Conservation (phyloP, 257 asterid species). For the Rehmannia glutinosa region DNA sequence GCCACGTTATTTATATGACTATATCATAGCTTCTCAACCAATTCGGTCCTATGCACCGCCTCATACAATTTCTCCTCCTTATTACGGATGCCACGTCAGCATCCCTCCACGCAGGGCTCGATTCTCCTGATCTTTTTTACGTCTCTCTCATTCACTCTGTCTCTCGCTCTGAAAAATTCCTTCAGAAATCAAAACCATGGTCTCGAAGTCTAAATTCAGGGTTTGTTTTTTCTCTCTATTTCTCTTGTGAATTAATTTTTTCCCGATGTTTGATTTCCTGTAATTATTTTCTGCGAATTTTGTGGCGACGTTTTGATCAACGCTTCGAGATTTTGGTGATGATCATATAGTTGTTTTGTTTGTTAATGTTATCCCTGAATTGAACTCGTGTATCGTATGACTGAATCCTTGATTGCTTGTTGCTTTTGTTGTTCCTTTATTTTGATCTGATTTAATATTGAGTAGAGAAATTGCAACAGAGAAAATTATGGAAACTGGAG, state of each 20-base stretch:
- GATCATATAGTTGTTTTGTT: conserved; percentile 9
- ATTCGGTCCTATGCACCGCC: conserved; percentile 12
- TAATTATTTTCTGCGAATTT: neutral
- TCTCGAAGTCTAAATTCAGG: conserved; percentile 34
- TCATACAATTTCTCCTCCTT: neutral
- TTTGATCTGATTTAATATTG: neutral
- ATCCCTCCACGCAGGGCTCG: conserved; percentile 7
- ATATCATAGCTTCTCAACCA: too few relatives aligned
- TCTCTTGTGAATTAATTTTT: neutral
- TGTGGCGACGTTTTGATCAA: conserved; percentile 11
- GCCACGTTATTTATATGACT: too few relatives aligned
- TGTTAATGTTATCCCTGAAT: neutral
- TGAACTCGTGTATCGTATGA: neutral
- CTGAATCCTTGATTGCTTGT: neutral
- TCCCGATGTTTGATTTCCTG: neutral
- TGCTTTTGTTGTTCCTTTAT: neutral
- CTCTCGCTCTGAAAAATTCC: conserved; percentile 12
- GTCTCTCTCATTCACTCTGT: conserved; percentile 14
- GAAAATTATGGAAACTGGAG: conserved; percentile 10
- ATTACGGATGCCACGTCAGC: conserved; percentile 19
- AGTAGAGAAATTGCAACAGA: neutral
- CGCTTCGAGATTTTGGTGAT: conserved; percentile 7
- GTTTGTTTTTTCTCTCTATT: conserved; percentile 21
- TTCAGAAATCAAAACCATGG: conserved; percentile 19
- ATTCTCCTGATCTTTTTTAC: neutral